A percentile compares a stretch with the other conserved stretches of the same genome.
Conservation (phyloP, 2,329 filamentous ascomycete species). For the Ophiosphaerella herpotricha region DNA sequence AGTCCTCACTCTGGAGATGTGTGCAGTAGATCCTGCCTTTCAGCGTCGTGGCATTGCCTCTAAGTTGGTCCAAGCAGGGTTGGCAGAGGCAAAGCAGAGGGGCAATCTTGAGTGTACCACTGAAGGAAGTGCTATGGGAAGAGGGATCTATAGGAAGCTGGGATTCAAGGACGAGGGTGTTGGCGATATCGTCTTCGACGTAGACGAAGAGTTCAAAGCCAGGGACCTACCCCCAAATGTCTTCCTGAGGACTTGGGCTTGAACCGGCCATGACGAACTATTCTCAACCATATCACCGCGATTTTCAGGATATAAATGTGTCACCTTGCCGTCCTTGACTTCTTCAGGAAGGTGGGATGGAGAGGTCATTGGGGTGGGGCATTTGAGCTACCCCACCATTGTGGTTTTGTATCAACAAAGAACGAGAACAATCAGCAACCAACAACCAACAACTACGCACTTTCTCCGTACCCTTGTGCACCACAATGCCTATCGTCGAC, state of each 20-base stretch:
- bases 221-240: constrained; percentile 41
- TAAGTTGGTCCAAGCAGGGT: constrained; percentile 40
- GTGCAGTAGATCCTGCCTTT: constrained; percentile 57
- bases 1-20: constrained; percentile 53
- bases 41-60: constrained; percentile 52
- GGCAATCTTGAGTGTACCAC: constrained; percentile 44
- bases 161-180: constrained; percentile 40
- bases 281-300: neutral
- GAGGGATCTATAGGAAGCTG: constrained; percentile 36
- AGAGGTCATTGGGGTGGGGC: constrained; percentile 26
- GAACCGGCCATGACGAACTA: neutral
- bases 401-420: too few species aligned
- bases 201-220: constrained; percentile 40
- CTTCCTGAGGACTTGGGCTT: constrained; percentile 40
- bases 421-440: neutral
- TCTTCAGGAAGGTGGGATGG: constrained; percentile 40
- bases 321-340: constrained; percentile 20
- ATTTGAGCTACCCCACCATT: constrained; percentile 24
- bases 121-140: constrained; percentile 43
- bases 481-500: constrained; percentile 56
- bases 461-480: too few species aligned
- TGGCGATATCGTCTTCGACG: constrained; percentile 35
- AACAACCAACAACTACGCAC: neutral
- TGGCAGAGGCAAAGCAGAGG: constrained; percentile 41
- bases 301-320: too few species aligned